phyloP scores from a whole-genome alignment of 2,329 filamentous ascomycete genomes.

The Bimuria novae-zelandiae region DNA sequence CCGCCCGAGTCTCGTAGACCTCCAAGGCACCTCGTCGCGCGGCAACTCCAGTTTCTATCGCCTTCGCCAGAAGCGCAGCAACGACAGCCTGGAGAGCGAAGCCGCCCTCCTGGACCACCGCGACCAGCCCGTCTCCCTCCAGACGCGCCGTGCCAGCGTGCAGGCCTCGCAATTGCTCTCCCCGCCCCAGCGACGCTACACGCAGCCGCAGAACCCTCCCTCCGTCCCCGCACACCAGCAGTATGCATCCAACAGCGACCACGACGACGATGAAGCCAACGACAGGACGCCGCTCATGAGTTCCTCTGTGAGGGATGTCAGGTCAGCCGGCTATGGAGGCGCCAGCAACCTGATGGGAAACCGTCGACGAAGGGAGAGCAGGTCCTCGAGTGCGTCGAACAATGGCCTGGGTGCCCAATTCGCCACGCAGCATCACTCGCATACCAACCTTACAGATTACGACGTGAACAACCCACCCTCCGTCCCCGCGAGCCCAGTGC shows the following conservation, averaged over 20 bases:
- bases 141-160: conserved; percentile 51
- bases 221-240: conserved; percentile 39
- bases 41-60: conserved; percentile 59
- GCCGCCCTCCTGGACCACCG: conserved; percentile 79
- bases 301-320: conserved; percentile 41
- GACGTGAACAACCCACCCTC: conserved; percentile 70
- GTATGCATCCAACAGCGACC: conserved; percentile 51
- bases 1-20: conserved; percentile 48
- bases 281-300: conserved; percentile 62
- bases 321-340: conserved; percentile 43
- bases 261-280: conserved; percentile 51
- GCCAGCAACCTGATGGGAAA: conserved; percentile 30
- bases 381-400: conserved; percentile 38
- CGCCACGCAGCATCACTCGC: conserved; percentile 33
- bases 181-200: conserved; percentile 25
- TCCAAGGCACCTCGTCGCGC: conserved; percentile 36
- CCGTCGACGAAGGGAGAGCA: conserved; percentile 36
- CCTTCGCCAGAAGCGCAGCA: conserved; percentile 67
- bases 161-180: conserved; percentile 40
- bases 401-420: conserved; percentile 33
- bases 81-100: conserved; percentile 87
- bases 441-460: conserved; percentile 51
- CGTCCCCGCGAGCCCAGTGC: conserved; percentile 61
- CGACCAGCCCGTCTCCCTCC: conserved; percentile 50
- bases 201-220: conserved; percentile 18